These are phyloP conservation scores for Arbutus unedo DNA, from an alignment of 148 eudicot species.

Conservation along the genomic window DNA sequence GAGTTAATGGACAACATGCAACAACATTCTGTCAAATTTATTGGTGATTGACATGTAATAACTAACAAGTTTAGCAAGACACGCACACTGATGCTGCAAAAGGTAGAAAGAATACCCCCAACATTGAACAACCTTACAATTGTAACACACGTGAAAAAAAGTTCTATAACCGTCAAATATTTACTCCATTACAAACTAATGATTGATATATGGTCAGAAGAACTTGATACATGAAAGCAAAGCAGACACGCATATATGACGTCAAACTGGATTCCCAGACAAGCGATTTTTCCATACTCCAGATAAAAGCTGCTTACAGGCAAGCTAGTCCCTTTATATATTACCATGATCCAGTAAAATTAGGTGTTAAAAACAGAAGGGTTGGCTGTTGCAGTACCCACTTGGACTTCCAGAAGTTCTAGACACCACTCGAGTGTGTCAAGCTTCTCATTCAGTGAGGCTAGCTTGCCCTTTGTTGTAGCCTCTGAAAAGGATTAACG, in stretches of 20 bases:
- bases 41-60: too few relatives aligned
- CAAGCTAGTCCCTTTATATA: constrained; percentile 12
- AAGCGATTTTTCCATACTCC: constrained; percentile 13
- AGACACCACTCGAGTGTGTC: constrained; percentile 91
- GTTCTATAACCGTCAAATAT: background rate
- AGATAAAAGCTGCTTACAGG: constrained; percentile 22
- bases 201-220: background rate
- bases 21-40: too few relatives aligned
- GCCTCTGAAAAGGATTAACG: constrained; percentile 54
- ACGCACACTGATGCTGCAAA: background rate
- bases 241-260: background rate
- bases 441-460: constrained; percentile 87
- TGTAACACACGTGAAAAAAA: constrained; percentile 10
- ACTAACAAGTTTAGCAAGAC: background rate
- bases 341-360: constrained; percentile 11
- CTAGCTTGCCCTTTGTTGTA: constrained; percentile 86
- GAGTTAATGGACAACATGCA: too few relatives aligned
- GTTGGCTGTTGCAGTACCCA: constrained; percentile 79
- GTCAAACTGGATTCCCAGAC: background rate
- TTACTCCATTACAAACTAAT: background rate
- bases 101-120: background rate
- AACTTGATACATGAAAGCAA: background rate
- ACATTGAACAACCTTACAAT: background rate
- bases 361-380: constrained; percentile 60
- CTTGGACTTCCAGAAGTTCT: constrained; percentile 96